phyloP scores from a whole-genome alignment of 108 stramenopile species.

The Skeletonema tropicum region DNA sequence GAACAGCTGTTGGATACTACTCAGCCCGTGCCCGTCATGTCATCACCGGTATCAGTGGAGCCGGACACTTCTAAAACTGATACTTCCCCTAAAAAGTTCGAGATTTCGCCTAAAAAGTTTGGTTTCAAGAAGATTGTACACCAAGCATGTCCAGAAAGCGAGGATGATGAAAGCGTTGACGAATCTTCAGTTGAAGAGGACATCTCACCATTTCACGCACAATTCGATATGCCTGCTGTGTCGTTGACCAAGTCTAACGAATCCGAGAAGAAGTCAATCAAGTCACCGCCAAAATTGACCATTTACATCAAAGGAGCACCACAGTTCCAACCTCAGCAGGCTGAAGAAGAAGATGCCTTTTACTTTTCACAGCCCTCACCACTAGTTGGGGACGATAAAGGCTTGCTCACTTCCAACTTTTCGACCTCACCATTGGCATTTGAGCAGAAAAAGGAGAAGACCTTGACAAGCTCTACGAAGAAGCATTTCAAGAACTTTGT shows the following conservation, averaged over 20 bases:
- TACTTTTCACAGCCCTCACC: neutral
- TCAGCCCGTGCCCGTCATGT: neutral
- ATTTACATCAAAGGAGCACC: conserved; percentile 8
- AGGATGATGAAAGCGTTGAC: neutral
- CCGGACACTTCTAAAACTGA: neutral
- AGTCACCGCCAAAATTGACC: neutral
- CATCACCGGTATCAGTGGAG: neutral
- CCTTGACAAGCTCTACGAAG: neutral
- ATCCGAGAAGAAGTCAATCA: neutral
- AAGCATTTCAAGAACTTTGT: conserved; percentile 1
- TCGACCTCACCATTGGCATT: neutral
- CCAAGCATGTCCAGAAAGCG: neutral
- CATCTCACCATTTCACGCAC: neutral
- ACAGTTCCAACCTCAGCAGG: neutral
- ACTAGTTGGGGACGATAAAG: neutral
- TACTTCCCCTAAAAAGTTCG: neutral
- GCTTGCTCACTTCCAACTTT: neutral
- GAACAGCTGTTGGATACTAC: conserved; percentile 1
- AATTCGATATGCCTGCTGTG: neutral
- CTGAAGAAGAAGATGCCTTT: conserved; percentile 2
- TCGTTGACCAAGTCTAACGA: neutral
- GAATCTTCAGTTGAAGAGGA: neutral
- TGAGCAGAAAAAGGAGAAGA: conserved; percentile 1
- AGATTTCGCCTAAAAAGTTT: too few relatives aligned
- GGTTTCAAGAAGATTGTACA: neutral